These are phyloP conservation scores for Macrophomina phaseolina DNA, from an alignment of 2,329 filamentous ascomycete genomes.

Conservation along the genomic window DNA sequence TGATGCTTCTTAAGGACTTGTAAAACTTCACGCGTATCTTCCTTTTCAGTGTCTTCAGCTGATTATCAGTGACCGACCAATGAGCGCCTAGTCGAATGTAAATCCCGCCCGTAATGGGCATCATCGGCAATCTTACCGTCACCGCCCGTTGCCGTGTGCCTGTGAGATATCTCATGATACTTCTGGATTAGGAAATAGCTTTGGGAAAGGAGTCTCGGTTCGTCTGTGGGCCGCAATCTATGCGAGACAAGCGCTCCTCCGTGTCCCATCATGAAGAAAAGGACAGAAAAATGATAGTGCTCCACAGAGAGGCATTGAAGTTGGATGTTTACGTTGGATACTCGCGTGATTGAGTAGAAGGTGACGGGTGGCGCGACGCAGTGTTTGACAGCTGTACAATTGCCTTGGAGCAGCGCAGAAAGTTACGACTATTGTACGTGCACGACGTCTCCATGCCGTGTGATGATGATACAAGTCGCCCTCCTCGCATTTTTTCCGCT, in stretches of 20 bases:
- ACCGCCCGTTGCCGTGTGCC: constrained; percentile 20
- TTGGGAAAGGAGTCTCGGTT: neutral
- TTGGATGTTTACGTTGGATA: too few species aligned
- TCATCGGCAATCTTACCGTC: constrained; percentile 17
- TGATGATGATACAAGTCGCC: constrained; percentile 27
- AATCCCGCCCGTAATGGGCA: constrained; percentile 18
- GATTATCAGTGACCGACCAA: neutral
- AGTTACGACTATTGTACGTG: constrained; percentile 25
- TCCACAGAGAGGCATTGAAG: neutral
- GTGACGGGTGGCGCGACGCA: neutral
- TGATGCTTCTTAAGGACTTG: neutral
- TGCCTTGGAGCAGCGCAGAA: constrained; percentile 21
- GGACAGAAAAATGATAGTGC: neutral
- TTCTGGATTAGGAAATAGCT: neutral
- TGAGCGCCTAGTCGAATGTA: constrained; percentile 12
- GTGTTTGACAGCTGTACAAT: constrained; percentile 27
- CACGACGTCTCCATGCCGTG: constrained; percentile 10
- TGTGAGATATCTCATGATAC: constrained; percentile 16
- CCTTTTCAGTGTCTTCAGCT: neutral
- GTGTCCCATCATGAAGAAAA: neutral
- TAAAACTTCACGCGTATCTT: neutral
- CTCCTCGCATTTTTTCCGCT: constrained; percentile 3
- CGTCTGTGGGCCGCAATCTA: neutral
- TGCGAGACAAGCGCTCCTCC: neutral
- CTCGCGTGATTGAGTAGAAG: neutral